Evolutionary conservation across 192 early-diverging fungal genomes (phyloP).

Genomic region (Rhizoclosmatium sp.): DNA sequence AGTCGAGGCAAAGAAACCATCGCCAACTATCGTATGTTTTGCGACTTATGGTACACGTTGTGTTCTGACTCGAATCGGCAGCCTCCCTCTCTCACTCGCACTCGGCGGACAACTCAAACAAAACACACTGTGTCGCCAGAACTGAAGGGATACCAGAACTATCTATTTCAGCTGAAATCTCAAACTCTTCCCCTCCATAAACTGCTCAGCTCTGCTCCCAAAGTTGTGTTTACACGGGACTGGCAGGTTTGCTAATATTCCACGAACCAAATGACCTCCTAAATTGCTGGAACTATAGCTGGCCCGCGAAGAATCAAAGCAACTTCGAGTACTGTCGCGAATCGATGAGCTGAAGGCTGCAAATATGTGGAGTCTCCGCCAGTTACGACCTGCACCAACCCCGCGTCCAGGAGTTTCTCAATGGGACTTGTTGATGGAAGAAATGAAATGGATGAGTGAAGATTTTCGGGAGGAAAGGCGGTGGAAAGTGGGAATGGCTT

Average conservation of each 20-base stretch:
- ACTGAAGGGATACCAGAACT: constrained; percentile 50
- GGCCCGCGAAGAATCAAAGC: constrained; percentile 78
- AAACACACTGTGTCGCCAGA: neutral
- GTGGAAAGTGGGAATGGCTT: constrained; percentile 83
- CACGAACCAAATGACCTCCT: neutral
- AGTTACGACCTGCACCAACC: constrained; percentile 69
- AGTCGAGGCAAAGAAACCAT: neutral
- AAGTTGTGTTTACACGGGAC: constrained; percentile 74
- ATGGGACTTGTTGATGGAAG: constrained; percentile 81
- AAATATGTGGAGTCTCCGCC: constrained; percentile 77
- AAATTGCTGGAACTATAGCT: constrained; percentile 46
- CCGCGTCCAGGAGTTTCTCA: constrained; percentile 68
- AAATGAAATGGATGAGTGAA: constrained; percentile 82
- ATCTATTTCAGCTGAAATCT: constrained; percentile 60
- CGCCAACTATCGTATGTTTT: neutral
- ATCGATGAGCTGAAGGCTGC: constrained; percentile 76
- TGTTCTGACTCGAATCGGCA: neutral
- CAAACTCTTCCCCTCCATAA: constrained; percentile 65
- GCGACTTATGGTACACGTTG: neutral
- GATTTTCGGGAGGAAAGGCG: constrained; percentile 84
- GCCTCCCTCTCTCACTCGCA: neutral
- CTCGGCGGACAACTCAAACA: neutral
- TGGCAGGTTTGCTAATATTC: constrained; percentile 66
- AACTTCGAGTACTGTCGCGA: constrained; percentile 66
- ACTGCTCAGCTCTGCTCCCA: constrained; percentile 67